Base-by-base conservation (phyloP, 768 basidiomycete species). In the Stropharia rugosoannulata region DNA sequence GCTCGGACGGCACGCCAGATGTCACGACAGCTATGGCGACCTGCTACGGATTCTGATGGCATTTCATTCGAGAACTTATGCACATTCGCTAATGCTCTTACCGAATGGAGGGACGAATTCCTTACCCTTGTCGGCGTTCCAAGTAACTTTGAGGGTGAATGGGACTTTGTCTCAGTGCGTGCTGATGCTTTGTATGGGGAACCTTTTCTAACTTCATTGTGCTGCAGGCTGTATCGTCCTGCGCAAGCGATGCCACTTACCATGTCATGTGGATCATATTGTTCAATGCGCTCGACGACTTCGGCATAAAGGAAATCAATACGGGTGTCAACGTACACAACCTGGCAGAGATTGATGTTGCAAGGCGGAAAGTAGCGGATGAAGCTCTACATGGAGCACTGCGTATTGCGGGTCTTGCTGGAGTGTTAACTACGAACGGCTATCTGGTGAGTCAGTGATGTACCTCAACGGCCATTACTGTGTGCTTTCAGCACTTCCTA, bases 201-300 rank as follows among this genome's bases (percentile, higher is more conserved):
- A 54, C 29, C 50, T 43, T 2, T 12, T 32, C 35, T 58, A 8
- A 51, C 25, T 48, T 43, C 58, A 22, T 54, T 54, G 43, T 13
- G 35, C 29, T 13, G 6, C 35, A 83, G 79, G 78, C 77, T 41
- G 78, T 79, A 32, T 76, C 75, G 47, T 76, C 75, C 74, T 89
- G 89, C 61, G 88, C 89, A 16, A 91, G 89, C 65, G 90, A 95
- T 66, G 90, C 91, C 27, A 92, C 89, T 27, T 95, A 90, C 67
- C 94, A 97, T 72, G 83, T 89, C 62, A 88, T 95, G 84, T 96
- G 92, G 93, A 85, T 95, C 57, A 83, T 86, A 40, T 70, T 94
- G 4, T 89, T 90, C 69, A 85, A 80, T 59, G 93, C 93, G 1
- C 71, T 96, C 59, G 87, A 92, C 55, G 93, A 95, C 55, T 93